Evolutionary conservation across 768 basidiomycete genomes (phyloP).

Genomic region (Lactarius hatsudake): DNA sequence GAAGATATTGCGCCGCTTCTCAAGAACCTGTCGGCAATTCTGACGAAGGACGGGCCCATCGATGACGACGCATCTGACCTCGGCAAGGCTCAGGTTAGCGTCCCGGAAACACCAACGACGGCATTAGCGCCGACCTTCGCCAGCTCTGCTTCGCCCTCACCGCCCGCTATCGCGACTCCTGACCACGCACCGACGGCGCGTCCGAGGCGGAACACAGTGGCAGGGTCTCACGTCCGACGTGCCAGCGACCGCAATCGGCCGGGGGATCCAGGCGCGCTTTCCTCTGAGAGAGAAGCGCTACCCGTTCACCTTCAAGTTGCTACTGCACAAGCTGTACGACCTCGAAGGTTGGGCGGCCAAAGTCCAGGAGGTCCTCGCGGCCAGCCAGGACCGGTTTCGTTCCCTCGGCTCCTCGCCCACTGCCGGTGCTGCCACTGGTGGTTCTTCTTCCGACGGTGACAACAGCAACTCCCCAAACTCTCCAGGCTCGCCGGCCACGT

Average conservation of each 20-base stretch:
- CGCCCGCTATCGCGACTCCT: not conserved
- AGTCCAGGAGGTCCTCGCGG: conserved; percentile 24
- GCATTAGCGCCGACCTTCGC: conserved; percentile 15
- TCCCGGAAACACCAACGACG: conserved; percentile 19
- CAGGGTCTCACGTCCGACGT: not conserved
- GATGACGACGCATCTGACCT: conserved; percentile 6
- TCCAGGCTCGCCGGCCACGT: conserved; percentile 1
- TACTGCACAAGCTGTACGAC: conserved; percentile 28
- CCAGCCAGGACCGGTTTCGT: conserved; percentile 26
- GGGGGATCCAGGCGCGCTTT: conserved; percentile 17
- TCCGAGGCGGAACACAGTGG: conserved; percentile 26
- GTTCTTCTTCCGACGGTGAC: not conserved
- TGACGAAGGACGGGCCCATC: conserved; percentile 18
- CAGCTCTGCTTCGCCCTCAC: not conserved
- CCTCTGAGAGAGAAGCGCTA: conserved; percentile 23
- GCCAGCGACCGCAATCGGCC: not conserved
- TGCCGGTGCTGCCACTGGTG: not conserved
- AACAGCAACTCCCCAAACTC: not conserved
- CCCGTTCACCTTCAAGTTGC: conserved; percentile 28
- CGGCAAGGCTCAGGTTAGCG: conserved; percentile 9
- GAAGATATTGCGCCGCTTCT: conserved; percentile 28
- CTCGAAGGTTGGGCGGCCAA: conserved; percentile 28
- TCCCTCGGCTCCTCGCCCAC: conserved; percentile 17
- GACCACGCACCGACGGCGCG: conserved; percentile 6
- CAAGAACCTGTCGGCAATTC: conserved; percentile 22